Conservation (phyloP, 1,139 yeast species). For the Suhomyces yuchorum region DNA sequence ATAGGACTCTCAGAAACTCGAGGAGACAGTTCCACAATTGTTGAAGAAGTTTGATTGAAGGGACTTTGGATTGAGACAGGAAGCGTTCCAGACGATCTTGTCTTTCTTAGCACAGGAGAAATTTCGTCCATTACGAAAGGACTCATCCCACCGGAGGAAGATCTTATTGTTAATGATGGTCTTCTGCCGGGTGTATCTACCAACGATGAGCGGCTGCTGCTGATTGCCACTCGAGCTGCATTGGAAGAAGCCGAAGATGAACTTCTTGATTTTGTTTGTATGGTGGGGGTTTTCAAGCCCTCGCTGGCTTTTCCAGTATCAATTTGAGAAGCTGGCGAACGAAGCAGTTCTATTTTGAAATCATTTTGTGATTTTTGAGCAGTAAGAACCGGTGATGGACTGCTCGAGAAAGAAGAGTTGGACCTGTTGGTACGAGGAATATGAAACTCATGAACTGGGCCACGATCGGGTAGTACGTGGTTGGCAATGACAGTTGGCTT, state of each 20-base stretch:
- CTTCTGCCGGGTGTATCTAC: constrained; percentile 17
- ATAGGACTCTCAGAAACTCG: neutral
- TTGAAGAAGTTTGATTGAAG: neutral
- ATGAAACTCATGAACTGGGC: constrained; percentile 14
- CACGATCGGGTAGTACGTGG: constrained; percentile 14
- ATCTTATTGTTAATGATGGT: constrained; percentile 17
- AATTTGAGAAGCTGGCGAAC: neutral
- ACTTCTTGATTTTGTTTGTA: constrained; percentile 15
- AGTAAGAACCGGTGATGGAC: constrained; percentile 12
- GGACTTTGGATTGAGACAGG: constrained; percentile 6
- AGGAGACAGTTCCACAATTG: constrained; percentile 4
- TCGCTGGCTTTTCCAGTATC: neutral
- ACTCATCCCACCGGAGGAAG: constrained; percentile 9
- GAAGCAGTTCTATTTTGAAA: neutral
- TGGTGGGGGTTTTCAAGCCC: neutral
- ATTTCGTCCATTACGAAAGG: constrained; percentile 3
- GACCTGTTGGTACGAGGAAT: constrained; percentile 7
- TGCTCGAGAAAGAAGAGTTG: constrained; percentile 7
- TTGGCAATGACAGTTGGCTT: constrained; percentile 14
- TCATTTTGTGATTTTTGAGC: constrained; percentile 4
- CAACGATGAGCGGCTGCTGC: constrained; percentile 24
- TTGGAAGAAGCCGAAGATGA: constrained; percentile 34
- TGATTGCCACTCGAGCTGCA: constrained; percentile 36
- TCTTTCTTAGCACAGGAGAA: constrained; percentile 18
- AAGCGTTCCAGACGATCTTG: constrained; percentile 21